Evolutionary conservation across 1,284 basidiomycete species (phyloP).

Genomic region (Tausonia pullulans): DNA sequence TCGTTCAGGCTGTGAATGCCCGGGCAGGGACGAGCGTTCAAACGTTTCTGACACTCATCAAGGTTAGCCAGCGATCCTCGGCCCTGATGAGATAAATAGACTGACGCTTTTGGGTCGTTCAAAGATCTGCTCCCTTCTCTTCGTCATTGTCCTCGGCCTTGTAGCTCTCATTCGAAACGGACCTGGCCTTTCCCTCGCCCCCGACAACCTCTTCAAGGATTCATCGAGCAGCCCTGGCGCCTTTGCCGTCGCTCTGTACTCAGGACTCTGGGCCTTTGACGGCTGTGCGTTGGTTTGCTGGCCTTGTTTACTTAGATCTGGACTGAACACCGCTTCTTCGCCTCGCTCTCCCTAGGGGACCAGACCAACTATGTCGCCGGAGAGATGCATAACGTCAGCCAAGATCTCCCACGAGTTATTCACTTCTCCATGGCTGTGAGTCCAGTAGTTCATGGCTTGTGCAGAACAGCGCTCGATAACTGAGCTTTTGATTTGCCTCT

Average conservation of each 20-base stretch:
- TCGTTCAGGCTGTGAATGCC: constrained; percentile 65
- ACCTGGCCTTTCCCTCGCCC: constrained; percentile 24
- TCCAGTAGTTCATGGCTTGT: constrained; percentile 37
- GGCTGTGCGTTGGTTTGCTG: constrained; percentile 49
- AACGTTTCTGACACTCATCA: constrained; percentile 75
- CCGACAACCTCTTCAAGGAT: constrained; percentile 52
- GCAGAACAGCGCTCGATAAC: background rate
- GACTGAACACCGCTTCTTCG: constrained; percentile 28
- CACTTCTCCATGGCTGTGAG: constrained; percentile 64
- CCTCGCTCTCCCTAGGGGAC: constrained; percentile 39
- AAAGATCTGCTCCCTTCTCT: constrained; percentile 33
- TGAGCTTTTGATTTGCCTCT: background rate
- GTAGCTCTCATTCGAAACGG: constrained; percentile 31
- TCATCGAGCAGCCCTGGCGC: constrained; percentile 66
- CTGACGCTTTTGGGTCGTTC: too few relatives aligned
- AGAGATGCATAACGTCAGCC: constrained; percentile 73
- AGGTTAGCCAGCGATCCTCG: constrained; percentile 41
- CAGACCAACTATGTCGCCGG: constrained; percentile 76
- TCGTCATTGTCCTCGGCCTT: constrained; percentile 36
- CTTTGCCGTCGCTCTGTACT: constrained; percentile 89
- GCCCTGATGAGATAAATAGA: background rate
- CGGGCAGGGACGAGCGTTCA: constrained; percentile 70
- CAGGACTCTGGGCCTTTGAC: constrained; percentile 89
- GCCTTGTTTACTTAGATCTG: constrained; percentile 26
- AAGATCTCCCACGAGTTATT: constrained; percentile 79